Evolutionary conservation across 2,329 filamentous ascomycete species (phyloP), one percentile per base, ranked within the genome.

Genomic region (Cordyceps fumosorosea): DNA sequence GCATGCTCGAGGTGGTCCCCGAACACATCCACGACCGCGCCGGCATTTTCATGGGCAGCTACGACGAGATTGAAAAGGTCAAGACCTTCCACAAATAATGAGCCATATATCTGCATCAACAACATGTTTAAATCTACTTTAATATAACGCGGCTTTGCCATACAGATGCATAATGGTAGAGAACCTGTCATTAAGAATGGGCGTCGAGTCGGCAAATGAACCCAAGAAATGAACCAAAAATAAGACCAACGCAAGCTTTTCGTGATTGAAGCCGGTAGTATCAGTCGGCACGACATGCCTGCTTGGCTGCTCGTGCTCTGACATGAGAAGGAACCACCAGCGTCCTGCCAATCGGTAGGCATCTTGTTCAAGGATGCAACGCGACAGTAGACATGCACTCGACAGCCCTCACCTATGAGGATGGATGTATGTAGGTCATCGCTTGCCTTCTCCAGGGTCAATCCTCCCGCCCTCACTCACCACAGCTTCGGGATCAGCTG

Each of bases 21-120:
- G 89, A 96, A 75, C 84, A 91, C 75, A 99, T 99, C 71, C 95
- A 99, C 76, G 95, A 99, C 78, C 86, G 88, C 72, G 93, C 92
- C 22, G 95, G 95, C 67, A 97, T 99, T 71, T 99, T 96, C 79
- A 84, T 99, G 81, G 95, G 95, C 66, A 96, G 92, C 70, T 91
- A 89, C 69, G 90, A 96, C 65, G 95, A 99, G 80, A 84, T 99
- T 55, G 91, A 97, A 80, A 97, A 96, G 82, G 91, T 98, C 68
- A 96, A 96, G 76, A 80, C 85, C 64, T 88, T 89, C 71, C 89
- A 95, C 79, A 56, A 62, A 62, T 62, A 56, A 51, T 29, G 6
- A 37, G 16, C 6, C 20, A 32, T 37, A 5, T 57, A n/a, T n/a
- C 40, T n/a, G 34, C 52, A 40, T 18, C 3, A n/a, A 11, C 0